Evolutionary conservation across 2,329 filamentous ascomycete genomes (phyloP), one percentile per base, ranked within the genome.

Genomic region (Cordyceps farinosa): DNA sequence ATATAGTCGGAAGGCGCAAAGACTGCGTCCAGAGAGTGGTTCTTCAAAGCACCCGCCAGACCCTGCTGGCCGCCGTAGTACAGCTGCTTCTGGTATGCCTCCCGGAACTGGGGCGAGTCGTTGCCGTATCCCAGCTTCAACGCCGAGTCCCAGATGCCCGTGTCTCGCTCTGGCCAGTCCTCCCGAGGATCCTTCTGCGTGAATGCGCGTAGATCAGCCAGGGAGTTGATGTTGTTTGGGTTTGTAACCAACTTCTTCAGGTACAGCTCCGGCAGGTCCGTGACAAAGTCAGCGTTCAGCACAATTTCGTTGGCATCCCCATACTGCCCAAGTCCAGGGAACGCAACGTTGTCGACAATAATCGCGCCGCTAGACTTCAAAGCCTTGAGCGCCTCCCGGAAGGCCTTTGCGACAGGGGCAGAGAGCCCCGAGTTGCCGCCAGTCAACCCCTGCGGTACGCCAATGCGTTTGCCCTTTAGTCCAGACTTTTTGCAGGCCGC

Each of bases 401-500:
- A 90, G 0, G 82, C 81, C 1, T 76, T 73, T 5, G 84, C 59
- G 15, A 40, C 64, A 63, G 36, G 61, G 42, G 61, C 59, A 30
- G 61, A 57, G 10, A 27, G 17, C 2, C 27, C 56, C 15, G 61
- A 45, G 3, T 62, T 8, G 27, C 77, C 27, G 5, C 15, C 30
- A 15, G 30, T 22, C 47, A 53, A 10, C 67, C 89, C 87, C n/a
- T 82, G 78, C 0, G 87, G 85, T 5, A 91, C 79, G 2, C 88
- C 89, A 40, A 91, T 85, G 2, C 87, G 81, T 59, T 84, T 84
- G 10, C 84, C 85, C 9, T 73, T 64, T 0, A 89, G 76, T 1
- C 80, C 79, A 29, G 79, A 78, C 32, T 79, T 72, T 34, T 84
- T 79, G 70, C 87, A 84, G 0, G 87, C 84, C 1, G 77, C 78